Evolutionary conservation across 73 alveolate genomes (phyloP), one percentile per base, ranked within the genome.

Genomic region (Paramecium octaurelia): DNA sequence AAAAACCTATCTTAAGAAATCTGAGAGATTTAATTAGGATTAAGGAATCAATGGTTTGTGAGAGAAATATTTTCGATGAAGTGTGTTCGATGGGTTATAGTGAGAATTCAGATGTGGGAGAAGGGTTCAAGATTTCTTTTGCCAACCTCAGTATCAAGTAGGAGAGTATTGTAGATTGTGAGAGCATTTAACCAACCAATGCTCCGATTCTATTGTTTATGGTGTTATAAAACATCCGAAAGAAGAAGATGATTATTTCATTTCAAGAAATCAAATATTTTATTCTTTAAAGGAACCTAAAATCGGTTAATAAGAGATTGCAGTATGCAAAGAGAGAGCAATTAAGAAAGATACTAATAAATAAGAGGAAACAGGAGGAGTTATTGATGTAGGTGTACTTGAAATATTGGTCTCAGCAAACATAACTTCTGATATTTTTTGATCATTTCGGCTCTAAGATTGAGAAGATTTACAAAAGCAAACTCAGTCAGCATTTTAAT

Each of bases 21-120:
- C 12, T 64, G 27, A 27, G 84, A 64, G 84, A 64, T 6, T 34
- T 64, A 18, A 27, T 64, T 23, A 27, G 84, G 46, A 34, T 64
- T 16, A 42, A 23, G 18, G 70, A 27, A 42, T 80, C 91, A 46
- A 29, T 80, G 12, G 77, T 80, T 18, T 80, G 31, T 43, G 70
- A 42, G 27, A 80, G 73, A 42, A 64, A 64, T 64, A 64, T 64
- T 12, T 64, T 64, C 31, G 50, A 34, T 27, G 84, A 64, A 5
- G 46, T 34, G 0, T 31, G 42, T 64, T 64, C 84, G 5, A 27
- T 64, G 20, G 84, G 84, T 14, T 46, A 12, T 0, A 64, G 84
- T 24, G 75, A 80, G 50, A 80, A 44, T 80, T 64, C 46, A 64
- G 84, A 64, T 64, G 84, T 64, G 6, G 84, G 84, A 31, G 48